Evolutionary conservation across 371 early-diverging fungal species (phyloP), one percentile per base, ranked within the genome.

Genomic region (Mortierella sp.): DNA sequence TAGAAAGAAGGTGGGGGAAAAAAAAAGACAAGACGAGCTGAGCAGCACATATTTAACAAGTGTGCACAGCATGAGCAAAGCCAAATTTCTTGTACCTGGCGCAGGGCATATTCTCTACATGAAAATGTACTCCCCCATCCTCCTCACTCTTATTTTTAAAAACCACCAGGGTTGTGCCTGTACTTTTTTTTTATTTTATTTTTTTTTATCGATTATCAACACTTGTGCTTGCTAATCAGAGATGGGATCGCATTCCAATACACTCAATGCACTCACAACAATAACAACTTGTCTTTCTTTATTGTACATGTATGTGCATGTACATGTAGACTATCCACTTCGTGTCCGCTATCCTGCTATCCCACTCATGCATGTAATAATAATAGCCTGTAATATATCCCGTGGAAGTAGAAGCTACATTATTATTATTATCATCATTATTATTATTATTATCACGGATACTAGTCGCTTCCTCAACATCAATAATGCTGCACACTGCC

Each of bases 331-430:
- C 28, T 28, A 28, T 28, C 28, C 2, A 9, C 24, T 53, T 53
- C n/a, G 9, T 53, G 53, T 53, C n/a, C 0, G 22, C 9, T 10
- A 36, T 21, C 21, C n/a, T 7, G 22, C 9, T 10, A 36, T 21
- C 21, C 13, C 45, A 9, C 16, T 21, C 45, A 62, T 62, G 62
- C 45, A 62, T 43, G 36, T 22, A 62, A 62, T 62, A 62, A 62
- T 62, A 28, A 28, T 28, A 28, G 28, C 28, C 28, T 28, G 28
- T 28, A 62, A 62, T 62, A 43, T 43, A 62, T 43, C 43, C 16
- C 43, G 0, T 45, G n/a, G 22, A 62, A 16, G n/a, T n/a, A 16
- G 50, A 6, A 50, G 7, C 4, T 36, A 36, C 7, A 36, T 36
- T 43, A 43, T 2, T 43, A 28, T 28, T 28, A 28, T 28, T 28